Evolutionary conservation across 352 stramenopile genomes (phyloP).

Genomic region (Globisporangium alternatum): DNA sequence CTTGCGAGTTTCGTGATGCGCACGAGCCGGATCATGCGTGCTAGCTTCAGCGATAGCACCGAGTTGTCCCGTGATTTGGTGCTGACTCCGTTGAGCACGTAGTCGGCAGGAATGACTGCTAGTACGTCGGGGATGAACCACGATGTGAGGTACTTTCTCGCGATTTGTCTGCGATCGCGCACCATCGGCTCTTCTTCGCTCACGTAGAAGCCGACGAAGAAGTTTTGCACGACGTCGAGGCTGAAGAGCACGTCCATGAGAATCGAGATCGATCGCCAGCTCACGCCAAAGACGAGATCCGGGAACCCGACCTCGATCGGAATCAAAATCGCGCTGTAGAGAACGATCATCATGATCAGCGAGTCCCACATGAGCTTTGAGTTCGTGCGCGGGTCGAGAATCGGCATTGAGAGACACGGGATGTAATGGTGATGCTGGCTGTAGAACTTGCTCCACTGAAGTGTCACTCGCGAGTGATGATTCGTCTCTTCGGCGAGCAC

Average conservation of each 20-base stretch:
- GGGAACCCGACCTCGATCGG: conserved; percentile 73
- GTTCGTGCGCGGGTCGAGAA: conserved; percentile 58
- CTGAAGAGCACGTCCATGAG: conserved; percentile 52
- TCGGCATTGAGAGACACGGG: conserved; percentile 28
- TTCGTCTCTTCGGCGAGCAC: conserved; percentile 25
- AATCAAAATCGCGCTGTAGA: conserved; percentile 73
- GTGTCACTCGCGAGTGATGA: conserved; percentile 26
- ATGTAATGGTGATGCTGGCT: conserved; percentile 32
- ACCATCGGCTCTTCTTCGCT: conserved; percentile 66
- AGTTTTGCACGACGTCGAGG: conserved; percentile 68
- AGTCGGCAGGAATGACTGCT: conserved; percentile 49
- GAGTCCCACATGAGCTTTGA: conserved; percentile 62
- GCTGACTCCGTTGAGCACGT: conserved; percentile 29
- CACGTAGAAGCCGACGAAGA: conserved; percentile 64
- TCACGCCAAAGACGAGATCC: conserved; percentile 36
- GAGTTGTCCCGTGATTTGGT: conserved; percentile 26
- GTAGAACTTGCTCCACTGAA: conserved; percentile 38
- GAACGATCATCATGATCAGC: conserved; percentile 66
- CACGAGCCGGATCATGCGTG: conserved; percentile 56
- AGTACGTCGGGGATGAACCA: conserved; percentile 64
- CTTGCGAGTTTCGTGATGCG: conserved; percentile 70
- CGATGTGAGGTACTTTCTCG: conserved; percentile 44
- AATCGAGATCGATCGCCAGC: conserved; percentile 27
- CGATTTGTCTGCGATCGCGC: conserved; percentile 38
- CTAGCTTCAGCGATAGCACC: conserved; percentile 63